phyloP scores from a whole-genome alignment of 2,329 filamentous ascomycete species.

The Fusarium virguliforme region DNA sequence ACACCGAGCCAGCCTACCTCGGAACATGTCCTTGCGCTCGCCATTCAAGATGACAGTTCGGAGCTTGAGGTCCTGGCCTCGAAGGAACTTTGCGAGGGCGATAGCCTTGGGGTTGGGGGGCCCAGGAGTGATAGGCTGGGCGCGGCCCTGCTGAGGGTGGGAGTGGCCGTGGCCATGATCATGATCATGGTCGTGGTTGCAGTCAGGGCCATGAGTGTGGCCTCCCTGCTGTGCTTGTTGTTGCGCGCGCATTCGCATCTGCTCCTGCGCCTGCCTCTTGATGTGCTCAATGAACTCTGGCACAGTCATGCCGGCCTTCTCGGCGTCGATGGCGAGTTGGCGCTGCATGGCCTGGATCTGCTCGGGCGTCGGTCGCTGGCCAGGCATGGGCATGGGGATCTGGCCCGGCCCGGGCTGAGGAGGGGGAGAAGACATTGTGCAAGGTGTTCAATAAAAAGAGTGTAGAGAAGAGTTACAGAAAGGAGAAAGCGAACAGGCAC shows the following conservation, averaged over 20 bases:
- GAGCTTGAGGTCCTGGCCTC: constrained; percentile 86
- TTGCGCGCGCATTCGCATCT: constrained; percentile 63
- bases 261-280: constrained; percentile 70
- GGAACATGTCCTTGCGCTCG: constrained; percentile 98
- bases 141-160: constrained; percentile 61
- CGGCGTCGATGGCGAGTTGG: constrained; percentile 85
- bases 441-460: constrained; percentile 28
- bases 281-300: constrained; percentile 85
- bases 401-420: constrained; percentile 51
- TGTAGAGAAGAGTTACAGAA: constrained; percentile 34
- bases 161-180: constrained; percentile 48
- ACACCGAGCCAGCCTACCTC: constrained; percentile 71
- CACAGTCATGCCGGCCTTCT: constrained; percentile 87
- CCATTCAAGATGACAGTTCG: constrained; percentile 95
- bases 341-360: constrained; percentile 89
- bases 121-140: constrained; percentile 80
- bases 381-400: constrained; percentile 57
- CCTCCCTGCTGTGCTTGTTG: constrained; percentile 61
- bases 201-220: constrained; percentile 52
- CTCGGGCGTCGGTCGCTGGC: constrained; percentile 79
- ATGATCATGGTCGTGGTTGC: constrained; percentile 49
- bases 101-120: constrained; percentile 92
- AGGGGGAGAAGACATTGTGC: constrained; percentile 53
- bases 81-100: constrained; percentile 90
- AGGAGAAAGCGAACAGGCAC: constrained; percentile 31